These are phyloP conservation scores for Trametes polyzona DNA, from an alignment of 1,284 basidiomycete species.

Conservation along the genomic window DNA sequence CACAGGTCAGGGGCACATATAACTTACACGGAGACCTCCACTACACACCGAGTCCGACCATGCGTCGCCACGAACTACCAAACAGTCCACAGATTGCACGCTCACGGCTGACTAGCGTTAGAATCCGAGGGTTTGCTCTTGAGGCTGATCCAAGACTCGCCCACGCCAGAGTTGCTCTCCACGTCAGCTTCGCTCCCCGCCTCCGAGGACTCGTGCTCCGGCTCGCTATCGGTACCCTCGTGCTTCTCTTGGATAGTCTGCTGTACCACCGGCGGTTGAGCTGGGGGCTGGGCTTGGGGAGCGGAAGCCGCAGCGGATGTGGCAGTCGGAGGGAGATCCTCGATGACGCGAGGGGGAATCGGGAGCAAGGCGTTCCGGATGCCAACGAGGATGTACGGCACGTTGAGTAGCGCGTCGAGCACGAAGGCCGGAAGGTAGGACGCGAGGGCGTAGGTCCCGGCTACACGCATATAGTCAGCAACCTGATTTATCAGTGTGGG, in stretches of 20 bases:
- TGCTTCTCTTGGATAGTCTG: conserved; percentile 12
- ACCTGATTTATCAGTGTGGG: neutral
- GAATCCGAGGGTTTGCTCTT: conserved; percentile 15
- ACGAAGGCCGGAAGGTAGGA: conserved; percentile 70
- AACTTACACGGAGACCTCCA: neutral
- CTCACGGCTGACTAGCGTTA: neutral
- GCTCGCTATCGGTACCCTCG: conserved; percentile 35
- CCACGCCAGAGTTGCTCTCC: conserved; percentile 58
- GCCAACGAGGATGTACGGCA: conserved; percentile 67
- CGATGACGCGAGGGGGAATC: conserved; percentile 44
- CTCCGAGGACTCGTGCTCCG: conserved; percentile 41
- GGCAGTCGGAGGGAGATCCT: conserved; percentile 15
- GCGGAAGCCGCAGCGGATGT: conserved; percentile 12
- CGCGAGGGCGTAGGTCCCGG: conserved; percentile 66
- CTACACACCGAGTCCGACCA: neutral
- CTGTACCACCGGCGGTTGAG: conserved; percentile 12
- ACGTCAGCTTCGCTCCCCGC: conserved; percentile 65
- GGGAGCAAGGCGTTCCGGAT: conserved; percentile 63
- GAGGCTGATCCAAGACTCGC: conserved; percentile 72
- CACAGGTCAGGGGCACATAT: neutral
- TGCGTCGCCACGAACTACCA: too few relatives aligned
- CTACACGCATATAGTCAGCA: conserved; percentile 39
- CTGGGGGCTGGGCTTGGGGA: neutral
- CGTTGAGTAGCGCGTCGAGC: conserved; percentile 63
- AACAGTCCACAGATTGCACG: too few relatives aligned